Conservation (phyloP, 169 alveolate genomes). For the Cryptosporidium viatorum region DNA sequence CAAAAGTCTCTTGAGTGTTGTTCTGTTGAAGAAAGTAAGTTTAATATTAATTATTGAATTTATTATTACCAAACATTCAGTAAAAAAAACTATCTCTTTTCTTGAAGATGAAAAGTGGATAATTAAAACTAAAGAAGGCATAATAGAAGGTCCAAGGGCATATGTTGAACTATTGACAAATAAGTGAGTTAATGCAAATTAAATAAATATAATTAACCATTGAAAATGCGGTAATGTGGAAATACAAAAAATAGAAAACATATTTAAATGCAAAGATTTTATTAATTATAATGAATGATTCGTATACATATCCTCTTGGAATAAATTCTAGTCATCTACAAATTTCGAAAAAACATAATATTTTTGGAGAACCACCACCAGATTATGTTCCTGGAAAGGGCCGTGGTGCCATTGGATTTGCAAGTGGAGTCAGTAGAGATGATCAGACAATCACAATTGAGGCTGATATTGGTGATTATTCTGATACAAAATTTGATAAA, state of each 20-base stretch:
- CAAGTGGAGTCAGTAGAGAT: slow-evolving; percentile 98
- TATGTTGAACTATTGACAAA: slow-evolving; percentile 30
- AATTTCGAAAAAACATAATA: slow-evolving; percentile 4
- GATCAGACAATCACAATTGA: slow-evolving; percentile 85
- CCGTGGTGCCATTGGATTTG: slow-evolving; percentile 97
- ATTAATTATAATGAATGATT: not conserved
- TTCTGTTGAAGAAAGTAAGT: slow-evolving; percentile 32
- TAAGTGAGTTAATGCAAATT: not conserved
- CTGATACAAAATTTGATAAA: slow-evolving; percentile 92
- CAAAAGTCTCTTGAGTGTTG: not conserved
- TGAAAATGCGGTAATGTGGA: not conserved
- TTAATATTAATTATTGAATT: not conserved
- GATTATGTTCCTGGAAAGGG: slow-evolving; percentile 97
- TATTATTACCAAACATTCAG: not conserved
- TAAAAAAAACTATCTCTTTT: slow-evolving; percentile 16
- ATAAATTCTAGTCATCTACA: not conserved
- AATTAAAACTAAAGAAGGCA: slow-evolving; percentile 6
- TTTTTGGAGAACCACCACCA: slow-evolving; percentile 96
- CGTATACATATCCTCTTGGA: slow-evolving; percentile 29
- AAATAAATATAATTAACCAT: not conserved
- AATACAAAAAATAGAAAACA: slow-evolving; percentile 2
- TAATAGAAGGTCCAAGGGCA: slow-evolving; percentile 66
- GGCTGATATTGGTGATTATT: slow-evolving; percentile 87
- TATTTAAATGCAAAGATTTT: not conserved
- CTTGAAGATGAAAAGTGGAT: slow-evolving; percentile 53